Evolutionary conservation across 2,329 filamentous ascomycete genomes (phyloP), one percentile per base, ranked within the genome.

Genomic region (Simplicillium sp.): DNA sequence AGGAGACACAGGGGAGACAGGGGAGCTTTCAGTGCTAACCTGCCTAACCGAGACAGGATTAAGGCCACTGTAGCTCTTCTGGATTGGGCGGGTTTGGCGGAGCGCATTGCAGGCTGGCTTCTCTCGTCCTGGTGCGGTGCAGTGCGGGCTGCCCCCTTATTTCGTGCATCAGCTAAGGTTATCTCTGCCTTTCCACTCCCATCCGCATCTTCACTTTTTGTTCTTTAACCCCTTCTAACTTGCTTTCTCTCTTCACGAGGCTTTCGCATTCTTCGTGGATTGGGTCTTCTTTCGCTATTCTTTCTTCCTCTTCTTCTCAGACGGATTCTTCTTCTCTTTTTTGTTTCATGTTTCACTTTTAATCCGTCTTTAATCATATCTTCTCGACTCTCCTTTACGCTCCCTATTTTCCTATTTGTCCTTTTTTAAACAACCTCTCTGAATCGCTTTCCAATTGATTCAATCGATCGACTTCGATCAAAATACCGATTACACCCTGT

Each of bases 371-470:
- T 42, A 46, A 20, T 35, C 17, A 42, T 39, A 32, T 29, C 32
- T 52, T 52, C 47, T 40, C 18, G 42, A 51, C 48, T 40, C 41
- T 52, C 48, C n/a, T 51, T 48, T 41, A 48, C 40, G 18, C 9
- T 33, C 36, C 13, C 37, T 43, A 38, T 20, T 14, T 37, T 40
- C 16, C 36, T 29, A 34, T 41, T 35, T 31, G 16, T 11, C 8
- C 16, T 18, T 14, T 38, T 35, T 12, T 32, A 28, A 31, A 18
- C 38, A 31, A 42, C 32, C 29, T 14, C 14, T 20, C 13, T 25
- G 16, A 34, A 13, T 36, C 35, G 16, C 9, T 3, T 20, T 25
- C 29, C 38, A 7, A 20, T 12, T 35, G 29, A 18, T 36, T 34
- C 11, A 29, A 37, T 29, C 15, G 29, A 37, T 18, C 36, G 20